A percentile compares a stretch with the other conserved stretches of the same genome.
These are phyloP conservation scores for Xylaria palmicola DNA, from an alignment of 495 filamentous ascomycete genomes.

Conservation along the genomic window DNA sequence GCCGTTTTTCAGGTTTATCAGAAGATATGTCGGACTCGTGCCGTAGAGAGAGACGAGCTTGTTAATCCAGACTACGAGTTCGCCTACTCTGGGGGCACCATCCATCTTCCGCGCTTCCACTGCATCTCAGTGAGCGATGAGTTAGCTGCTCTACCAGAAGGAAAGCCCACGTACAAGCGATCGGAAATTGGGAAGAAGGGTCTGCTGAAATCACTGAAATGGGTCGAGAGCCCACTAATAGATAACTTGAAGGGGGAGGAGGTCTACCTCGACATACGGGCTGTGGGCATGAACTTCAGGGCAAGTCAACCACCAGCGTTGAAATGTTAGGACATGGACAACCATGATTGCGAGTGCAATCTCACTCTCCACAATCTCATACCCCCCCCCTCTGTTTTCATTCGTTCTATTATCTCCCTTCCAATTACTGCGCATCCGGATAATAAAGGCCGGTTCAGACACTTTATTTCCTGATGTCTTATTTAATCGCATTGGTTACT, in stretches of 20 bases:
- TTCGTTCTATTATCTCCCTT: not conserved
- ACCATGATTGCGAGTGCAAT: too few relatives aligned
- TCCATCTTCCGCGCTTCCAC: slow-evolving; percentile 8
- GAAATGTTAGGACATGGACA: too few relatives aligned
- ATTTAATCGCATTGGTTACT: not conserved
- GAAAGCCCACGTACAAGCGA: not conserved
- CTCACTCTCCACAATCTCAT: too few relatives aligned
- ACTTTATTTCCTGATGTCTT: too few relatives aligned
- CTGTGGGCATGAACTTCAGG: slow-evolving; percentile 14
- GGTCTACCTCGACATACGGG: not conserved
- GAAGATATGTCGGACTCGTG: not conserved
- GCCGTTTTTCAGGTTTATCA: not conserved
- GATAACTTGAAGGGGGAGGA: slow-evolving; percentile 2
- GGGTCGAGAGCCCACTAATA: not conserved
- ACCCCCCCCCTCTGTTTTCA: not conserved
- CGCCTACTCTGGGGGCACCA: not conserved
- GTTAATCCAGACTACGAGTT: slow-evolving; percentile 2
- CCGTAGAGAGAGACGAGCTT: not conserved
- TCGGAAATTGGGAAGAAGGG: slow-evolving; percentile 7
- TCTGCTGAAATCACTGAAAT: not conserved
- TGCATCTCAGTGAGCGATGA: not conserved
- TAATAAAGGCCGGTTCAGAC: too few relatives aligned
- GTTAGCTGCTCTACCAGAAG: not conserved
- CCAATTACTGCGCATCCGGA: too few relatives aligned
- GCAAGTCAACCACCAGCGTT: too few relatives aligned